These are phyloP conservation scores for Paraleonurus japonicus DNA, from an alignment of 257 asterid species.

Conservation along the genomic window DNA sequence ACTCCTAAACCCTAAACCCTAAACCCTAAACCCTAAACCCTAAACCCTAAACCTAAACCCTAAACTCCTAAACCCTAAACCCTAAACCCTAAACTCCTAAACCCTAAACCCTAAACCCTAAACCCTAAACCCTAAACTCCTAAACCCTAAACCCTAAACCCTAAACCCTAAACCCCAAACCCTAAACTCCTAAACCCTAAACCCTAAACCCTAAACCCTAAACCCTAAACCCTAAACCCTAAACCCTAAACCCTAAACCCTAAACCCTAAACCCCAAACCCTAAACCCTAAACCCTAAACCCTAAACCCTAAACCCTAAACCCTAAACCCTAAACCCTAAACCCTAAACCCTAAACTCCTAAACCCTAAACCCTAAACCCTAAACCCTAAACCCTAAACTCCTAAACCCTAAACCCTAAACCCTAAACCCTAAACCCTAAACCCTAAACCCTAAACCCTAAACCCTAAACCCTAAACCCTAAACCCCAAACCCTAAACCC, in stretches of 20 bases:
- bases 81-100: no score
- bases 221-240: neutral
- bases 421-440: no score
- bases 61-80: neutral
- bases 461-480: no score
- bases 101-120: neutral
- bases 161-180: neutral
- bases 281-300: neutral
- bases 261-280: neutral
- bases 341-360: neutral
- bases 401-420: constrained; percentile 1
- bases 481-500: no score
- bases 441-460: no score
- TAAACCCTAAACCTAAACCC: neutral
- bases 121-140: neutral
- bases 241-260: neutral
- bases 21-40: neutral
- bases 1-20: neutral
- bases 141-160: neutral
- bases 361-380: neutral
- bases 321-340: neutral
- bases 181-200: neutral
- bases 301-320: neutral
- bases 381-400: neutral
- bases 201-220: neutral